Percentiles rank a stretch among this genome's conserved stretches.
Conservation (phyloP, 2,329 filamentous ascomycete genomes). For the Trichophyton benhamiae region DNA sequence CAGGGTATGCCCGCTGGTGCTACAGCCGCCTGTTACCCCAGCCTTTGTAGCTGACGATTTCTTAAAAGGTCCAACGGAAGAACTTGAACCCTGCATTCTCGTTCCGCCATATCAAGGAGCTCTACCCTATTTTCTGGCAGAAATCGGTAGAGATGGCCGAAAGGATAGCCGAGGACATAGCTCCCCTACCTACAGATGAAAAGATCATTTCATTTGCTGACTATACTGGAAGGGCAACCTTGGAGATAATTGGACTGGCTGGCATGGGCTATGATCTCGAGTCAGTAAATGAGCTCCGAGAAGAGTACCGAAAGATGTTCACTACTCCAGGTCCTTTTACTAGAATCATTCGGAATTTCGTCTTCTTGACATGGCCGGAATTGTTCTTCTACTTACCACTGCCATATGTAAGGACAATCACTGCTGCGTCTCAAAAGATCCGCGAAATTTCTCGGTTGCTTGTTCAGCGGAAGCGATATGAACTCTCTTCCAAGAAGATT, state of each 20-base stretch:
- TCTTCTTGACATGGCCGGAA: slow-evolving; percentile 51
- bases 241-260: slow-evolving; percentile 64
- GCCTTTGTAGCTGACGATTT: neutral
- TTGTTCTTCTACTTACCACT: slow-evolving; percentile 54
- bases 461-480: slow-evolving; percentile 56
- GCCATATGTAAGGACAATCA: slow-evolving; percentile 55
- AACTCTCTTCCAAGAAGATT: slow-evolving; percentile 26
- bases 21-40: neutral
- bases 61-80: slow-evolving; percentile 50
- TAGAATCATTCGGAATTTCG: slow-evolving; percentile 32
- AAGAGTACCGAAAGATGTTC: slow-evolving; percentile 22
- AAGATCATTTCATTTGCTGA: slow-evolving; percentile 43
- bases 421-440: slow-evolving; percentile 45
- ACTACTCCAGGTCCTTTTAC: slow-evolving; percentile 11
- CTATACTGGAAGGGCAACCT: slow-evolving; percentile 56
- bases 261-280: slow-evolving; percentile 62
- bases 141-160: slow-evolving; percentile 59
- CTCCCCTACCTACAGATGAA: slow-evolving; percentile 23
- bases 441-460: slow-evolving; percentile 55
- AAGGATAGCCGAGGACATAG: slow-evolving; percentile 41
- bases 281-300: slow-evolving; percentile 42
- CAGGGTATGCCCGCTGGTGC: slow-evolving; percentile 37
- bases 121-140: slow-evolving; percentile 73
- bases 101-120: slow-evolving; percentile 72
- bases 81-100: slow-evolving; percentile 70